phyloP scores from a whole-genome alignment of 2,329 filamentous ascomycete species.

The Endoconidiophora polonica region DNA sequence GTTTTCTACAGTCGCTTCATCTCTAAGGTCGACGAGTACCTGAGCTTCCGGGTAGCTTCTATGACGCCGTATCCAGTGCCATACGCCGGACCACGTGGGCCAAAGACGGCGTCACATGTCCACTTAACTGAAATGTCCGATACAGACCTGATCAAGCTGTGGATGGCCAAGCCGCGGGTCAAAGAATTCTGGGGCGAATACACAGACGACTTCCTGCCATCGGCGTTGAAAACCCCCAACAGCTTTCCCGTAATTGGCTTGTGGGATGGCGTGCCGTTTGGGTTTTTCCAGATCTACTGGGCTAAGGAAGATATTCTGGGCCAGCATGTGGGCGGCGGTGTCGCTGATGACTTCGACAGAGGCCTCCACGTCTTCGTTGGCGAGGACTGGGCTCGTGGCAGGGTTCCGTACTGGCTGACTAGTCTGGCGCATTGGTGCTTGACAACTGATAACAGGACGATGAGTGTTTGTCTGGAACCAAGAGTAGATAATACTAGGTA shows the following conservation, averaged over 20 bases:
- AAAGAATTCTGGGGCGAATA: conserved; percentile 67
- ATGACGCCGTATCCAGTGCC: conserved; percentile 45
- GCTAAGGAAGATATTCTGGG: conserved; percentile 80
- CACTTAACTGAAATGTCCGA: conserved; percentile 34
- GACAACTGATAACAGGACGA: conserved; percentile 61
- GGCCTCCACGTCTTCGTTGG: conserved; percentile 81
- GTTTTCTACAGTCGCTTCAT: conserved; percentile 81
- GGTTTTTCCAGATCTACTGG: conserved; percentile 98
- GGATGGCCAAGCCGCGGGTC: conserved; percentile 80
- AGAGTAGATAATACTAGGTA: conserved; percentile 82
- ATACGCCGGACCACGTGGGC: conserved; percentile 42
- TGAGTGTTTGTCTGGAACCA: conserved; percentile 73
- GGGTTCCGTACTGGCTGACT: conserved; percentile 68
- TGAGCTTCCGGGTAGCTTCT: conserved; percentile 76
- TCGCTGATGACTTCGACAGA: conserved; percentile 62
- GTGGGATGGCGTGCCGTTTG: conserved; percentile 91
- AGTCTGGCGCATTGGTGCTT: conserved; percentile 79
- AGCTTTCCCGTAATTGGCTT: conserved; percentile 83
- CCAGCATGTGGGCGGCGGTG: conserved; percentile 42
- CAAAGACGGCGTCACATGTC: conserved; percentile 20
- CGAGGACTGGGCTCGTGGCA: conserved; percentile 76
- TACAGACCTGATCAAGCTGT: conserved; percentile 51
- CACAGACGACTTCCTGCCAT: conserved; percentile 48
- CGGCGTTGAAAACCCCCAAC: conserved; percentile 48
- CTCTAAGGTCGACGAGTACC: conserved; percentile 63